Conservation (phyloP, 129 eudicot species). For the Lactuca sativa region DNA sequence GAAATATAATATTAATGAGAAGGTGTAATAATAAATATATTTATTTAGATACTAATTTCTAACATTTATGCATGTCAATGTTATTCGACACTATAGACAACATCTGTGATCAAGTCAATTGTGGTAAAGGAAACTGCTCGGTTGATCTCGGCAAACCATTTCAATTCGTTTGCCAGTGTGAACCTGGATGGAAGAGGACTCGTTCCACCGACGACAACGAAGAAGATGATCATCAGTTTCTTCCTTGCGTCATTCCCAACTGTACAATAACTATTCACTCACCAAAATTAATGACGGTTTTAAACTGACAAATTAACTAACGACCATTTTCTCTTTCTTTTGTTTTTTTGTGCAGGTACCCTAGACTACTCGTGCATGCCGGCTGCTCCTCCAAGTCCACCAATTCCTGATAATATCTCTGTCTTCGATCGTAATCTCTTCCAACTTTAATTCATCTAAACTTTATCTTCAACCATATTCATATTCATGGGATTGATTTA, state of each 20-base stretch:
- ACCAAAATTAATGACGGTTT: neutral
- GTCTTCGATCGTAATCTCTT: constrained; percentile 63
- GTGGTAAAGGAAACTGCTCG: constrained; percentile 82
- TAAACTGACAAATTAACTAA: neutral
- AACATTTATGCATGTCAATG: neutral
- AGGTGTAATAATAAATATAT: too few species aligned
- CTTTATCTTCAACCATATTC: neutral
- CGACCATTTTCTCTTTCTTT: neutral
- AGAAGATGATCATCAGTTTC: constrained; percentile 50
- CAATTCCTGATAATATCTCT: constrained; percentile 57
- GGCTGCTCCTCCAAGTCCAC: constrained; percentile 75
- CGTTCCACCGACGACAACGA: constrained; percentile 48
- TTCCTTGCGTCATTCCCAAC: constrained; percentile 79
- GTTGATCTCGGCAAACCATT: constrained; percentile 38
- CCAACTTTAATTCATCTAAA: constrained; percentile 2
- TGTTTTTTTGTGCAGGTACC: constrained; percentile 47
- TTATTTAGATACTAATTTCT: neutral
- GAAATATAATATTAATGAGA: too few species aligned
- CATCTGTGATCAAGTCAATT: constrained; percentile 55
- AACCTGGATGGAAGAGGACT: constrained; percentile 65
- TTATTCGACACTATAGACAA: constrained; percentile 25
- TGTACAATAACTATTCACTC: constrained; percentile 30
- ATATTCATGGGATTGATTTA: too few species aligned
- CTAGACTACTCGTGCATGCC: constrained; percentile 88
- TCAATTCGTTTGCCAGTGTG: constrained; percentile 59